Conservation (phyloP, 805 yeast genomes). For the Metschnikowia matae region DNA sequence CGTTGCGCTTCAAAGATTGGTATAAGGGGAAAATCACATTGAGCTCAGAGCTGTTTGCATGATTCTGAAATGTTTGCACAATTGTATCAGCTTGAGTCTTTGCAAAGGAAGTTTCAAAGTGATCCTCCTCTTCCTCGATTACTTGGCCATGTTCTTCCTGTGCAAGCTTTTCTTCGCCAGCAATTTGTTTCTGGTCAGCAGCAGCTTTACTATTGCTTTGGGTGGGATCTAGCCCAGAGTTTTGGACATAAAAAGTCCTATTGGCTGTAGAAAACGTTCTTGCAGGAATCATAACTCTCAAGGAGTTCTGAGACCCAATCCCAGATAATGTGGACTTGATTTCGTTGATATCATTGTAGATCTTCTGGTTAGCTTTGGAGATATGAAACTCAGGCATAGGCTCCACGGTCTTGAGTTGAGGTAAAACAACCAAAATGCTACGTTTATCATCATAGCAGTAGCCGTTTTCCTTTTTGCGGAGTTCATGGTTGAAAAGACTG, state of each 20-base stretch:
- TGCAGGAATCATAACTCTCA: constrained; percentile 7
- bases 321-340: constrained; percentile 24
- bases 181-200: neutral
- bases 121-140: constrained; percentile 1
- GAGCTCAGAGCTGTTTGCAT: constrained; percentile 20
- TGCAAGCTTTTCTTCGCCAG: neutral
- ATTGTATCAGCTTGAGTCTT: constrained; percentile 22
- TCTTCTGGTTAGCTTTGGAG: constrained; percentile 28
- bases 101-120: constrained; percentile 20
- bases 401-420: neutral
- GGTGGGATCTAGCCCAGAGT: neutral
- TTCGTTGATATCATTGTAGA: constrained; percentile 23
- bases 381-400: constrained; percentile 24
- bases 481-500: constrained; percentile 36
- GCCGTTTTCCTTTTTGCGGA: constrained; percentile 18
- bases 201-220: neutral
- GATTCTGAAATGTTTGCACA: constrained; percentile 14
- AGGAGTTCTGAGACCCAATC: constrained; percentile 10
- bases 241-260: neutral
- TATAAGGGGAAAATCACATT: constrained; percentile 38
- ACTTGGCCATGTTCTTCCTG: neutral
- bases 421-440: constrained; percentile 10
- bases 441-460: constrained; percentile 2
- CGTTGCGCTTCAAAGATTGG: constrained; percentile 38
- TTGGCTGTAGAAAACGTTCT: constrained; percentile 9